Evolutionary conservation across 768 basidiomycete genomes (phyloP).

Genomic region (Calocera cornea): DNA sequence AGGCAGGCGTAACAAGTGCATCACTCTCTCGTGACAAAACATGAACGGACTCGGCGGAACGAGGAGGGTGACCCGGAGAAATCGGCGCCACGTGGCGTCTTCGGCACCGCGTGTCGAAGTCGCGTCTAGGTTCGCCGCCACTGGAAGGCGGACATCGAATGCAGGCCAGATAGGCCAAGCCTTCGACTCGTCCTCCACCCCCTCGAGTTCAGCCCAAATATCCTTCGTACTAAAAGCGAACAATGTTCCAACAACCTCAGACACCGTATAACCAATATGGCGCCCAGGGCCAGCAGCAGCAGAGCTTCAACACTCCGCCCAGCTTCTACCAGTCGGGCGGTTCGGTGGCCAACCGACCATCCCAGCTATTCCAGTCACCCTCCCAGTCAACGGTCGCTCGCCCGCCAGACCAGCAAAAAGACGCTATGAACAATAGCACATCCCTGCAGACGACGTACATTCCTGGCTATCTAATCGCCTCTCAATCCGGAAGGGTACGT

Average conservation of each 20-base stretch:
- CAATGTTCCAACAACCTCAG: conserved; percentile 3
- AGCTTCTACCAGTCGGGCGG: background rate
- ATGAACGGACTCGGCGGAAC: background rate
- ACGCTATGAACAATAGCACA: background rate
- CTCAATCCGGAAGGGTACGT: background rate
- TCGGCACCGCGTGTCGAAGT: background rate
- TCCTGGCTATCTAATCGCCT: background rate
- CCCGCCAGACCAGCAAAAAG: background rate
- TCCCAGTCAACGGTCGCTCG: background rate
- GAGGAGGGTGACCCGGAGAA: background rate
- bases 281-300: background rate
- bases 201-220: background rate
- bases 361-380: background rate
- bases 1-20: no score
- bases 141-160: no score
- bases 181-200: background rate
- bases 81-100: background rate
- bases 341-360: background rate
- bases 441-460: background rate
- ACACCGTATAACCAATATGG: background rate
- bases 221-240: background rate
- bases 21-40: no score
- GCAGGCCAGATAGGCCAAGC: background rate
- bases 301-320: background rate
- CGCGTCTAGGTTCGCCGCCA: background rate